Evolutionary conservation across 2,329 filamentous ascomycete genomes (phyloP).

Genomic region (Trichophyton benhamiae): DNA sequence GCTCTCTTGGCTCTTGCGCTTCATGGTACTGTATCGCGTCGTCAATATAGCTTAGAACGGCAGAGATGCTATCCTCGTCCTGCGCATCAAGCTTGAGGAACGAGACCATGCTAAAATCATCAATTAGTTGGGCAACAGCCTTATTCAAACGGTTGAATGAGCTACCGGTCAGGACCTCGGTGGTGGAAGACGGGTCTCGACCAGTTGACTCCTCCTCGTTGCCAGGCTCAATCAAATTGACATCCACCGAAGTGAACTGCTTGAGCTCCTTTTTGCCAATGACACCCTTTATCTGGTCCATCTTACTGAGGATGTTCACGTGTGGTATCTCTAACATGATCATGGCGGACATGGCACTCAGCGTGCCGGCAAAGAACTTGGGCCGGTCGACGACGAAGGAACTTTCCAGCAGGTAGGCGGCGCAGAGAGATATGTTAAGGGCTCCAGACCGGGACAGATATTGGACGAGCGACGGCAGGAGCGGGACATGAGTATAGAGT

Average conservation of each 20-base stretch:
- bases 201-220: conserved; percentile 31
- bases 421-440: conserved; percentile 82
- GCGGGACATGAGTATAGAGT: conserved; percentile 91
- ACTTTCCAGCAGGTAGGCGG: conserved; percentile 85
- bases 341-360: conserved; percentile 98
- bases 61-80: conserved; percentile 80
- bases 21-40: conserved; percentile 90
- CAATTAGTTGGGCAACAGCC: conserved; percentile 81
- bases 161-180: conserved; percentile 53
- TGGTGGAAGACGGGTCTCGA: conserved; percentile 49
- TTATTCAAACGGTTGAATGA: conserved; percentile 78
- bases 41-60: conserved; percentile 81
- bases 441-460: conserved; percentile 67
- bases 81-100: conserved; percentile 83
- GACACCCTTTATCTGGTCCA: conserved; percentile 89
- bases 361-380: conserved; percentile 92
- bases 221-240: conserved; percentile 59
- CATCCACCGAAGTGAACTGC: conserved; percentile 78
- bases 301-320: conserved; percentile 92
- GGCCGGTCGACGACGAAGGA: conserved; percentile 92
- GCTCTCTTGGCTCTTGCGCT: conserved; percentile 80
- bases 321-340: conserved; percentile 96
- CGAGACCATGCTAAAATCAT: conserved; percentile 96
- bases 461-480: conserved; percentile 71
- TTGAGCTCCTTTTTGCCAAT: conserved; percentile 79